Evolutionary conservation across 192 early-diverging fungal genomes (phyloP).

Genomic region (Glomus cerebriforme): DNA sequence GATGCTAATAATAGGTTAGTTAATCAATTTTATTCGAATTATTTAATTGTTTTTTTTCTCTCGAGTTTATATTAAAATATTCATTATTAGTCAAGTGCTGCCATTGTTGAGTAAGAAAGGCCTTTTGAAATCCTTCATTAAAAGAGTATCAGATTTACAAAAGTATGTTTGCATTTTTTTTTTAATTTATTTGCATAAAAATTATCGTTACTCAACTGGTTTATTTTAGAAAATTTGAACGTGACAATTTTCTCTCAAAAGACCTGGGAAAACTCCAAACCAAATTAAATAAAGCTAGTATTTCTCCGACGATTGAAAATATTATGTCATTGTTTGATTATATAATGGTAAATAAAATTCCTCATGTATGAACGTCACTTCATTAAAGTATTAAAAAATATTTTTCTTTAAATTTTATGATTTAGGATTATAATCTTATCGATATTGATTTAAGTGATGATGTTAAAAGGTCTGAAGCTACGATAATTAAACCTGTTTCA

Average conservation of each 20-base stretch:
- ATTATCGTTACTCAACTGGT: not conserved
- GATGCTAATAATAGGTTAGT: constrained; percentile 6
- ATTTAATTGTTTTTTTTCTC: not conserved
- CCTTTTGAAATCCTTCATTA: not conserved
- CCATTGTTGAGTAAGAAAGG: not conserved
- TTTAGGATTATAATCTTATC: not conserved
- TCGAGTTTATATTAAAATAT: not conserved
- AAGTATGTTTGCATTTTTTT: not conserved
- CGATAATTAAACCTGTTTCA: not conserved
- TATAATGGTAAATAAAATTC: not conserved
- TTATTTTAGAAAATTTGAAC: constrained; percentile 1
- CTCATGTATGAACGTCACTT: not conserved
- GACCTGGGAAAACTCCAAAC: not conserved
- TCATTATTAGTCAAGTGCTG: not conserved
- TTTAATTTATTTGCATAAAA: not conserved
- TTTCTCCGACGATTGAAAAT: not conserved
- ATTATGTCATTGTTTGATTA: constrained; percentile 22
- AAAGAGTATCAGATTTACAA: not conserved
- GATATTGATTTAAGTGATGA: not conserved
- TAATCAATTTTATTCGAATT: not conserved
- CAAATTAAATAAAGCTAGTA: not conserved
- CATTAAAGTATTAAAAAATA: not conserved
- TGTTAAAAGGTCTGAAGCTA: constrained; percentile 11
- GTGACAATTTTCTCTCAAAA: not conserved
- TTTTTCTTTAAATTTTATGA: not conserved